Evolutionary conservation across 345 rosid genomes (phyloP), one percentile per base, ranked within the genome.

Genomic region (Abelmoschus esculentus): DNA sequence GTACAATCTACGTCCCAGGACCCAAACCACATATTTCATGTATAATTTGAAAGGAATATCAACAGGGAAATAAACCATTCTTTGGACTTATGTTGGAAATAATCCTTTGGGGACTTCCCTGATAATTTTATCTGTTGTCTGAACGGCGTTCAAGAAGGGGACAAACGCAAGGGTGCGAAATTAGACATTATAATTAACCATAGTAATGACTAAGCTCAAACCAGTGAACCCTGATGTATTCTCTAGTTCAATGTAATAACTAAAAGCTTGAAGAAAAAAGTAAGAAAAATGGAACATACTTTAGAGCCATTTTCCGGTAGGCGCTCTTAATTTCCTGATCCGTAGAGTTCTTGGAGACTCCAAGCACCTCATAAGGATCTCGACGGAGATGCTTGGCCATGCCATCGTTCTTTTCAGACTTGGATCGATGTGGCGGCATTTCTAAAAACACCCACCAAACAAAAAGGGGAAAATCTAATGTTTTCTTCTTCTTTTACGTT

Each of bases 281-380:
- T 3, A 18, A 19, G 17, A 58, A 32, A 58, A 42, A 66, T 8
- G 7, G 60, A 66, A 72, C 84, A 34, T 79, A 91, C 97, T 87
- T 95, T 79, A 95, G 97, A 78, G 99, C 99, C 90, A 95, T 70
- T 84, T 87, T 91, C 15, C 99, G 81, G 71, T 88, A 91, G 1
- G 97, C 97, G 78, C 77, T 80, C 81, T 95, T 95, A 67, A 91
- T 90, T 80, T 95, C 98, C 76, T 91, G 96, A 79, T 95, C 98
- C 42, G 98, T 86, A n/a, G 92, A 83, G 89, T 80, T 86, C 77
- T 76, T 81, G 28, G 88, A 77, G 75, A 95, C 83, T 15, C 87
- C 89, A 18, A 95, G 92, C 38, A 90, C 93, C 76, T 91, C 98
- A 77, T 91, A 95, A 10, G 96, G 97, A 79, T 91, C 98, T 62